phyloP scores from a whole-genome alignment of 768 basidiomycete species.

The Pleurotus giganteus region DNA sequence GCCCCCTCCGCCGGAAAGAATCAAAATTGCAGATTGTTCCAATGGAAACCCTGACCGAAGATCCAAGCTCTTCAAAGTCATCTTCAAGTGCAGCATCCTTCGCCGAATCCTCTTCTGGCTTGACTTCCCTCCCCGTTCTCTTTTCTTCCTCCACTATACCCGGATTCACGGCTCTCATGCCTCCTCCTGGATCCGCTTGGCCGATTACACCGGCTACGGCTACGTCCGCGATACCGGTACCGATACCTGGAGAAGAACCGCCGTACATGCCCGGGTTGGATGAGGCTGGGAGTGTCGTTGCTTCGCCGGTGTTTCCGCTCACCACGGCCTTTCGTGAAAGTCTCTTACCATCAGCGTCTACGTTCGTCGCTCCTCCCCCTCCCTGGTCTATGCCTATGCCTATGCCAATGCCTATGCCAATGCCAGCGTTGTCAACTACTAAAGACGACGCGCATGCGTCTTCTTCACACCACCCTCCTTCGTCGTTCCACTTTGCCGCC shows the following conservation, averaged over 20 bases:
- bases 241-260: not conserved
- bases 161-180: constrained; percentile 1
- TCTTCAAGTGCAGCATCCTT: not conserved
- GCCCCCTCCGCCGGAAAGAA: constrained; percentile 1
- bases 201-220: not conserved
- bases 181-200: not conserved
- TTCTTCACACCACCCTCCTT: not conserved
- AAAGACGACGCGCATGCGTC: too few species aligned
- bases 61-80: not conserved
- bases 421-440: too few species aligned
- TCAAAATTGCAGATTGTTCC: not conserved
- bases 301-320: not conserved
- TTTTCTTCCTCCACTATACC: not conserved
- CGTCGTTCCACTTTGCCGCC: constrained; percentile 1
- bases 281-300: not conserved
- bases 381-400: too few species aligned
- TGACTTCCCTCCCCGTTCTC: not conserved
- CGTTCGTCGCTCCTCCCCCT: not conserved
- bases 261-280: not conserved
- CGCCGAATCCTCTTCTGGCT: constrained; percentile 1
- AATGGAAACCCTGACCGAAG: constrained; percentile 4
- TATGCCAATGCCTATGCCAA: too few species aligned
- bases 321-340: constrained; percentile 4
- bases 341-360: not conserved
- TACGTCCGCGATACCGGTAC: too few species aligned